A percentile compares a stretch with the other conserved stretches of the same genome.
phyloP scores from a whole-genome alignment of 345 rosid species.

The Acer saccharum region DNA sequence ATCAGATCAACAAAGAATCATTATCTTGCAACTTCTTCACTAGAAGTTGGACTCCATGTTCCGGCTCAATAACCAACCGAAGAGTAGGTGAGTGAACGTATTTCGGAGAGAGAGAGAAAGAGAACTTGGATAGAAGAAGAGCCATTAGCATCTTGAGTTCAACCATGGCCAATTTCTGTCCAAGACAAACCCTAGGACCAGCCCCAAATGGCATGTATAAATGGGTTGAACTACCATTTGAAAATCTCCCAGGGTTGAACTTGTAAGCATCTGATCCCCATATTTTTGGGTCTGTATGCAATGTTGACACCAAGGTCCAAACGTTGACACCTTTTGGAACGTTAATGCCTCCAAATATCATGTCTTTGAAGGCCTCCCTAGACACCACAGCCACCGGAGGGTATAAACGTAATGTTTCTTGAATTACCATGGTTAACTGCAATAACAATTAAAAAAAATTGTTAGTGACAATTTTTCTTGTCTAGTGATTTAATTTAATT shows the following conservation, averaged over 20 bases:
- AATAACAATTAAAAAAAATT: not conserved
- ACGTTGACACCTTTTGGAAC: slow-evolving; percentile 45
- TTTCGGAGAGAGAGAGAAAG: slow-evolving; percentile 35
- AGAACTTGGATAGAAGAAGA: slow-evolving; percentile 36
- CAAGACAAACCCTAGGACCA: slow-evolving; percentile 47
- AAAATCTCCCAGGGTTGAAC: slow-evolving; percentile 44
- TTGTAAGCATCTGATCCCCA: slow-evolving; percentile 48
- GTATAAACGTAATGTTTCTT: slow-evolving; percentile 49
- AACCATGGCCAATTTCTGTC: slow-evolving; percentile 53
- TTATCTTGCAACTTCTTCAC: slow-evolving; percentile 26
- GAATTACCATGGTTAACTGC: slow-evolving; percentile 56
- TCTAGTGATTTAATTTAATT: too few relatives aligned
- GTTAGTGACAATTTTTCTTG: not conserved
- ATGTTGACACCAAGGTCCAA: slow-evolving; percentile 31
- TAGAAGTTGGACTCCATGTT: slow-evolving; percentile 39
- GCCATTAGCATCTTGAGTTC: slow-evolving; percentile 47
- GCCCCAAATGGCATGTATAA: slow-evolving; percentile 50
- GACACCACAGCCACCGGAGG: slow-evolving; percentile 46
- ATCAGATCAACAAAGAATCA: not conserved
- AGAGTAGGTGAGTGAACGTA: slow-evolving; percentile 39
- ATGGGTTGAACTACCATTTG: slow-evolving; percentile 38
- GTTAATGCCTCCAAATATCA: slow-evolving; percentile 34
- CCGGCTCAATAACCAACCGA: slow-evolving; percentile 44
- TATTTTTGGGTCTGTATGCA: slow-evolving; percentile 48
- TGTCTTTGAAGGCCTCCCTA: slow-evolving; percentile 49